phyloP scores from a whole-genome alignment of 306 rosid species.

The Ziziphus jujuba region DNA sequence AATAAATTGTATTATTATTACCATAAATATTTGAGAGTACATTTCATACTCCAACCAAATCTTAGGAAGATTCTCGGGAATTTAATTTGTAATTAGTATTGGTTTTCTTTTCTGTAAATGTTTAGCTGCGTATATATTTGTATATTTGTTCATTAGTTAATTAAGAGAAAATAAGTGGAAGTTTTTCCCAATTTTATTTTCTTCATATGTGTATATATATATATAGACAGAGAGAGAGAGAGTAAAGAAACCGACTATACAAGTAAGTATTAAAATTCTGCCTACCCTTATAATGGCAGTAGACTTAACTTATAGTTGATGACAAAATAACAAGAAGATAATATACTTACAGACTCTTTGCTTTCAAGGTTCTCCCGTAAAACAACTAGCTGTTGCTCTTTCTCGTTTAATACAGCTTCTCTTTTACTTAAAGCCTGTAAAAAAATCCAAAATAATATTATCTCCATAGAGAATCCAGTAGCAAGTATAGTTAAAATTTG shows the following conservation, averaged over 20 bases:
- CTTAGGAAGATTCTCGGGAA: too few species aligned
- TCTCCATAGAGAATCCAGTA: slow-evolving; percentile 21
- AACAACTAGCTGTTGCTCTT: slow-evolving; percentile 65
- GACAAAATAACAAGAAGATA: slow-evolving; percentile 4
- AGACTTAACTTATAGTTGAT: not conserved
- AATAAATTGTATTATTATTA: too few species aligned
- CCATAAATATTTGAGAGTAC: too few species aligned
- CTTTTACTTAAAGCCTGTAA: slow-evolving; percentile 55
- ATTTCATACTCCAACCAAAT: too few species aligned
- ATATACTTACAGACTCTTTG: slow-evolving; percentile 68
- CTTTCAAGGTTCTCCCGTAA: slow-evolving; percentile 63
- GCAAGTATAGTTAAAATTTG: slow-evolving; percentile 11
- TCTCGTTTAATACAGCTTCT: slow-evolving; percentile 57
- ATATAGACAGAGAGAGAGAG: too few species aligned
- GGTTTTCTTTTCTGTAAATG: too few species aligned
- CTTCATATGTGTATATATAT: too few species aligned
- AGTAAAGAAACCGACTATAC: not conserved
- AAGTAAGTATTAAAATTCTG: not conserved
- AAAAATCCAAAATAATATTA: slow-evolving; percentile 22
- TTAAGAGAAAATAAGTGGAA: too few species aligned
- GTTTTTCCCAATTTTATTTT: too few species aligned
- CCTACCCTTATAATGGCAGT: not conserved
- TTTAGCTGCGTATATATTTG: too few species aligned
- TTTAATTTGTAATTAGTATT: too few species aligned
- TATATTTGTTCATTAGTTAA: too few species aligned